These are phyloP conservation scores for Tetracladium maxilliforme DNA, from an alignment of 2,329 filamentous ascomycete species.

Conservation along the genomic window DNA sequence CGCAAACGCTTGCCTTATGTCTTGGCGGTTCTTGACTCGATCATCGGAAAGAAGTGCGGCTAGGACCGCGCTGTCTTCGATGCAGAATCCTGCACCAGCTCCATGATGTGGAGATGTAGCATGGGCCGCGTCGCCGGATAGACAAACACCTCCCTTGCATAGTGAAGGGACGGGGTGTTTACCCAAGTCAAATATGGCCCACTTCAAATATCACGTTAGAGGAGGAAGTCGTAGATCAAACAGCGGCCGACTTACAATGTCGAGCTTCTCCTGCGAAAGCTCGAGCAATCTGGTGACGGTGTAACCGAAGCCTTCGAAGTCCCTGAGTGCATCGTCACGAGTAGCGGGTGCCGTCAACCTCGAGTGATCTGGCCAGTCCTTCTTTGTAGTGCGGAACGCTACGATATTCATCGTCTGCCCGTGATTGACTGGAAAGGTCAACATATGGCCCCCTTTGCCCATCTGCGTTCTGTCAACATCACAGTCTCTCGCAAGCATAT, in stretches of 20 bases:
- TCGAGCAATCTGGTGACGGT: constrained; percentile 18
- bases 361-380: constrained; percentile 19
- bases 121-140: constrained; percentile 42
- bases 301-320: constrained; percentile 25
- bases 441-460: constrained; percentile 38
- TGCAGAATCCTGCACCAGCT: constrained; percentile 37
- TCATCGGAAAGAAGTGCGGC: constrained; percentile 11
- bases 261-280: too few relatives aligned
- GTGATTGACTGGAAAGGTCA: constrained; percentile 47
- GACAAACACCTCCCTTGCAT: constrained; percentile 25
- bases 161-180: constrained; percentile 28
- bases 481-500: too few relatives aligned
- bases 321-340: constrained; percentile 21
- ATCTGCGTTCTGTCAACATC: too few relatives aligned
- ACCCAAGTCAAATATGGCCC: constrained; percentile 38
- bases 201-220: too few relatives aligned
- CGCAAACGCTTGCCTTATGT: constrained; percentile 12
- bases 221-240: too few relatives aligned
- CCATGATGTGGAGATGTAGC: constrained; percentile 38
- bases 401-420: constrained; percentile 41
- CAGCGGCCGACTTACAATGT: too few relatives aligned
- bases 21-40: constrained; percentile 8
- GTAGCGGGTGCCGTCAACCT: constrained; percentile 23
- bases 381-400: constrained; percentile 25
- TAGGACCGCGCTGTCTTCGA: constrained; percentile 29